Conservation (phyloP, 306 rosid genomes). For the Citrullus mucosospermus region DNA sequence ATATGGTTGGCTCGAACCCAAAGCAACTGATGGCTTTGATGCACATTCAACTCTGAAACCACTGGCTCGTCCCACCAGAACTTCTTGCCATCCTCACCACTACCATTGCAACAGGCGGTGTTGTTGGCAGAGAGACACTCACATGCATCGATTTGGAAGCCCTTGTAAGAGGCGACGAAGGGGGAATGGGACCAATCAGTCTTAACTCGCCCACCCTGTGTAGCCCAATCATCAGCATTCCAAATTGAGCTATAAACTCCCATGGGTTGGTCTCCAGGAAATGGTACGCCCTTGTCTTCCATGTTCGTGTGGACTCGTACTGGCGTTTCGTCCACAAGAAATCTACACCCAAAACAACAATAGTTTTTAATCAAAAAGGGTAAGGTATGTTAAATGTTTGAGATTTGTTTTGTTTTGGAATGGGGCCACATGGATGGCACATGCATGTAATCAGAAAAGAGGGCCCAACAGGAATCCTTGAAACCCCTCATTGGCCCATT, state of each 20-base stretch:
- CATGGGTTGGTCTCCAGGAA: slow-evolving; percentile 82
- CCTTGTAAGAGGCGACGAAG: slow-evolving; percentile 53
- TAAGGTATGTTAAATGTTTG: too few relatives aligned
- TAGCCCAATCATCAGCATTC: slow-evolving; percentile 99
- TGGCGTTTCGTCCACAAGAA: slow-evolving; percentile 71
- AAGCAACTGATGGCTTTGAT: slow-evolving; percentile 81
- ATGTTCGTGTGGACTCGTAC: slow-evolving; percentile 68
- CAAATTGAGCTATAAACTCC: slow-evolving; percentile 89
- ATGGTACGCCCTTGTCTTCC: slow-evolving; percentile 71
- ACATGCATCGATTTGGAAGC: slow-evolving; percentile 60
- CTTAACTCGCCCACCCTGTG: slow-evolving; percentile 91
- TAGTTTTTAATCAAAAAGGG: too few relatives aligned
- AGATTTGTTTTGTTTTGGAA: not conserved
- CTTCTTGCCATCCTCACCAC: slow-evolving; percentile 26
- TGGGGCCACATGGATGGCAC: not conserved
- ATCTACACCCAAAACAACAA: slow-evolving; percentile 16
- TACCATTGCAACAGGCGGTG: slow-evolving; percentile 28
- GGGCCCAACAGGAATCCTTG: not conserved
- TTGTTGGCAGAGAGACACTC: slow-evolving; percentile 29
- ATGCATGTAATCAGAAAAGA: not conserved
- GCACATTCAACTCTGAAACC: slow-evolving; percentile 42
- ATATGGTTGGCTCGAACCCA: slow-evolving; percentile 89
- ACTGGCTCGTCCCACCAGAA: slow-evolving; percentile 92
- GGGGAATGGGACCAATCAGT: slow-evolving; percentile 96
- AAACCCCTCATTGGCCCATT: not conserved